Conservation (phyloP, 1,284 basidiomycete species). For the Cystobasidium pallidum region DNA sequence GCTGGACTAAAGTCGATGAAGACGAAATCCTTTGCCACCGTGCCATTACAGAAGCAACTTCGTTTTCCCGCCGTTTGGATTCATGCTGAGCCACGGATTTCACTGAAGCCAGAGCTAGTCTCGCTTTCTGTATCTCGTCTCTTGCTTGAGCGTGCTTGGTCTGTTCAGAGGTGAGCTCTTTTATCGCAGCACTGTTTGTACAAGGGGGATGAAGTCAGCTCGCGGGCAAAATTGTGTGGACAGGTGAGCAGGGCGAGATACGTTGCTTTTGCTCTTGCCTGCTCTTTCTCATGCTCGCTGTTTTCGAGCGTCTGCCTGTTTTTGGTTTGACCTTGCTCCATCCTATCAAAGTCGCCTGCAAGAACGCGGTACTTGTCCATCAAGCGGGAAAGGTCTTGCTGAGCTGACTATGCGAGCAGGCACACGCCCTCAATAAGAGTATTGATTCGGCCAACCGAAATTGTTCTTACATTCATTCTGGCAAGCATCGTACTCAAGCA, state of each 20-base stretch:
- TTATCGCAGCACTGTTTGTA: conserved; percentile 29
- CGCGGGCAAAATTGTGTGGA: neutral
- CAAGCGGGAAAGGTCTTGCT: conserved; percentile 28
- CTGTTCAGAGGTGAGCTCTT: conserved; percentile 29
- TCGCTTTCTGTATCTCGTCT: conserved; percentile 30
- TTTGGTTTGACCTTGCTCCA: conserved; percentile 12
- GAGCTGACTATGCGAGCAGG: neutral
- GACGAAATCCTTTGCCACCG: conserved; percentile 39
- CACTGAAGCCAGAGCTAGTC: conserved; percentile 24
- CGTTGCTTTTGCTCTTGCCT: conserved; percentile 25
- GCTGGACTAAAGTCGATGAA: neutral
- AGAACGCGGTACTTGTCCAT: conserved; percentile 38
- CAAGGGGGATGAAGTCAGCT: neutral
- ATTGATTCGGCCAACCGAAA: too few relatives aligned
- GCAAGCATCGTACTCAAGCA: conserved; percentile 33
- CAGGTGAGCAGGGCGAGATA: neutral
- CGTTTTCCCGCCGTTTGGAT: conserved; percentile 31
- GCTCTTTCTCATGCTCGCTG: conserved; percentile 37
- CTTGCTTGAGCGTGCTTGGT: conserved; percentile 21
- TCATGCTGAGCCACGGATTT: conserved; percentile 28
- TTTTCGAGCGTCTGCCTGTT: conserved; percentile 4
- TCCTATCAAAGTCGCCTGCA: conserved; percentile 26
- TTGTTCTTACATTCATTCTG: conserved; percentile 3
- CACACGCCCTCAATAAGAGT: too few relatives aligned
- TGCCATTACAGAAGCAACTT: conserved; percentile 23